phyloP scores from a whole-genome alignment of 306 rosid genomes.

The Pterocarpus macrocarpus region DNA sequence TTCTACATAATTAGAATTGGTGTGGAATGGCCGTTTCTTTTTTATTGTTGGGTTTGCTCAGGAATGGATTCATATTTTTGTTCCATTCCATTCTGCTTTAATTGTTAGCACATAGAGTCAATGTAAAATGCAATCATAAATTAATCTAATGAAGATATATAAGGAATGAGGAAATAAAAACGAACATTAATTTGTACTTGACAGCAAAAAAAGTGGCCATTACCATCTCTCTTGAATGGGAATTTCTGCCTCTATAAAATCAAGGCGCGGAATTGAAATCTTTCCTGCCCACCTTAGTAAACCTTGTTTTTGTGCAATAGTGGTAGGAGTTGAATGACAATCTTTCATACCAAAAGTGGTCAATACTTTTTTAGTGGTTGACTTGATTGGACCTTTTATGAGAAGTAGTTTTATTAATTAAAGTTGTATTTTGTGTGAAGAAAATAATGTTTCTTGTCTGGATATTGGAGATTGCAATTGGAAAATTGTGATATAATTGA shows the following conservation, averaged over 20 bases:
- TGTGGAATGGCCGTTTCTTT: slow-evolving; percentile 8
- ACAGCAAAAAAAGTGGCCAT: background rate
- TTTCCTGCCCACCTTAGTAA: background rate
- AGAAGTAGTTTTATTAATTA: slow-evolving; percentile 13
- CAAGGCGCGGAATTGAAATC: background rate
- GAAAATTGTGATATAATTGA: slow-evolving; percentile 40
- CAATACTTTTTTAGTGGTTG: background rate
- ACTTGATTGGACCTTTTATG: background rate
- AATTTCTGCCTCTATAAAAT: background rate
- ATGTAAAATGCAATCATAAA: background rate
- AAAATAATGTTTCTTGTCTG: slow-evolving; percentile 38
- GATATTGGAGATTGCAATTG: slow-evolving; percentile 32
- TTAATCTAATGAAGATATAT: background rate
- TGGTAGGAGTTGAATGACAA: slow-evolving; percentile 9
- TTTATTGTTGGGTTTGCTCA: slow-evolving; percentile 27
- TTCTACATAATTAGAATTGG: slow-evolving; percentile 1
- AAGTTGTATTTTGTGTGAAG: background rate
- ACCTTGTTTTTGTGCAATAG: background rate
- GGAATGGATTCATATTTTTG: slow-evolving; percentile 15
- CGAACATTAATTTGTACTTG: background rate
- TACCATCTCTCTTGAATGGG: slow-evolving; percentile 4
- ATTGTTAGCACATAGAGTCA: background rate
- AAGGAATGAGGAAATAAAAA: background rate
- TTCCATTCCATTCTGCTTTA: slow-evolving; percentile 18
- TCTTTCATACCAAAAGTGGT: background rate